phyloP scores from a whole-genome alignment of 257 asterid genomes.

The Agastache rugosa region DNA sequence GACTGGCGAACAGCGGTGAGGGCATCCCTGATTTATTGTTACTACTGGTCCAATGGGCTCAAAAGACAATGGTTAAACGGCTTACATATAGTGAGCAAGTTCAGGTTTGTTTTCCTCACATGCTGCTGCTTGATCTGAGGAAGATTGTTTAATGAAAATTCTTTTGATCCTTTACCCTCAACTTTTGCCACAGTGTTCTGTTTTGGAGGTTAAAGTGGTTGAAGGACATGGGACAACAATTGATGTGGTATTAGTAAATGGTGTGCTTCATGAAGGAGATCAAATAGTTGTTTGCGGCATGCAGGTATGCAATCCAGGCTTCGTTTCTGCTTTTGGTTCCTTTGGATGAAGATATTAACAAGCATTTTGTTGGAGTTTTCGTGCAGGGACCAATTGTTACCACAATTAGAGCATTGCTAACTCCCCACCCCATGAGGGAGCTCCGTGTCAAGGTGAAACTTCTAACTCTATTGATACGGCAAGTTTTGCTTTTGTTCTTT shows the following conservation, averaged over 20 bases:
- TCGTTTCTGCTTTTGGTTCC: constrained; percentile 31
- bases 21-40: constrained; percentile 87
- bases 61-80: constrained; percentile 76
- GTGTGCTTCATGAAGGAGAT: constrained; percentile 97
- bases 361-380: constrained; percentile 15
- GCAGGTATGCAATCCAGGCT: constrained; percentile 60
- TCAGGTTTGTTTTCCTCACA: constrained; percentile 60
- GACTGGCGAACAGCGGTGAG: constrained; percentile 73
- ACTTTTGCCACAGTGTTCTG: constrained; percentile 80
- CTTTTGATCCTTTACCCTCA: constrained; percentile 34
- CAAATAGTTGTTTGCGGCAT: constrained; percentile 94
- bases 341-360: constrained; percentile 15
- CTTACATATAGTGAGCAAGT: constrained; percentile 84
- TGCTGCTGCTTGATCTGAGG: constrained; percentile 27
- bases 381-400: constrained; percentile 88
- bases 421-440: constrained; percentile 99
- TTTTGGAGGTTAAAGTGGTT: constrained; percentile 94
- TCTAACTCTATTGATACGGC: constrained; percentile 17
- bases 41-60: constrained; percentile 88
- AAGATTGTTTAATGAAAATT: background rate
- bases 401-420: constrained; percentile 83
- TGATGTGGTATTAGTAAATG: constrained; percentile 92
- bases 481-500: background rate
- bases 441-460: constrained; percentile 89
- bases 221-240: constrained; percentile 98